Evolutionary conservation across 306 rosid genomes (phyloP), one percentile per base, ranked within the genome.

Genomic region (Cucurbita pepo): DNA sequence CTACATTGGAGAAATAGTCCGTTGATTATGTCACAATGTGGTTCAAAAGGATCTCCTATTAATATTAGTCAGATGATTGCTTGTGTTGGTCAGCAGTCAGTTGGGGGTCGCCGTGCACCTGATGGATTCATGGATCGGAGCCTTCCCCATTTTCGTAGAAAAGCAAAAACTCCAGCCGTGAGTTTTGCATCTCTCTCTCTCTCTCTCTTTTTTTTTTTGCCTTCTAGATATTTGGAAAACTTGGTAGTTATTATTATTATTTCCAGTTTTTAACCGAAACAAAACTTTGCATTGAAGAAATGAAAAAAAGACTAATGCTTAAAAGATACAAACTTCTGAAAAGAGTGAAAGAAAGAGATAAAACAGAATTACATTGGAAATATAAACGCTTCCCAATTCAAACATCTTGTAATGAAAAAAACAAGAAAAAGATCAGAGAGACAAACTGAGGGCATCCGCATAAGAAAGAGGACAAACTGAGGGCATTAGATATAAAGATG

Each of bases 1-100:
- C 79, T 93, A 44, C 97, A 87, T 83, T 90, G 97, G 98, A 85
- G 98, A 83, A 93, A 93, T 73, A 93, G 98, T 76, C 98, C 98
- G 30, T 79, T 93, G 91, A 93, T 93, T 78, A 93, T 93, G 98
- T 88, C 97, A 19, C 97, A 93, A 74, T 93, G 98, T 75, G 98
- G 98, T 71, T 93, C 98, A 80, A 93, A 93, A 82, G 98, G 97
- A 78, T 93, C 98, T 78, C 84, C 91, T 56, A 87, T 85, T 74
- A 93, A 93, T 79, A 93, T 93, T 65, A 83, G 98, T 41, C 98
- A 93, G 81, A 93, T 93, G 98, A 83, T 90, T 86, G 97, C 97
- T 18, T 88, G 94, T 81, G 98, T 93, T 65, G 98, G 97, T 76
- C 98, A 93, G 76, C 98, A 93, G 72, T 82, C 90, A 8, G 98